These are phyloP conservation scores for Withania somnifera DNA, from an alignment of 305 asterid genomes.

Conservation along the genomic window DNA sequence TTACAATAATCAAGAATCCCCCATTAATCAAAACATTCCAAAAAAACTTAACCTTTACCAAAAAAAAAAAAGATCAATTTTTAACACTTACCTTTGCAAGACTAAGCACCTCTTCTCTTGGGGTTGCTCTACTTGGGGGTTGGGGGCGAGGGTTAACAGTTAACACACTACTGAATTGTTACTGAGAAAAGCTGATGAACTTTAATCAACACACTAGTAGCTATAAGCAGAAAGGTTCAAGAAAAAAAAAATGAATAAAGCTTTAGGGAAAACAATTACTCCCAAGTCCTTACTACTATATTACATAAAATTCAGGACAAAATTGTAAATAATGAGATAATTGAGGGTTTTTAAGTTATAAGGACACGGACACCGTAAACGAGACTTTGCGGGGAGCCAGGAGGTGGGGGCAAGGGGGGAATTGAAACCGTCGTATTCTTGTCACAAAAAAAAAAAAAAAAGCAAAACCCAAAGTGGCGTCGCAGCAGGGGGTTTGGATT, in stretches of 20 bases:
- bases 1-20: background rate
- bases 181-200: background rate
- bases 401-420: background rate
- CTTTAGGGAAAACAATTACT: background rate
- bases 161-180: background rate
- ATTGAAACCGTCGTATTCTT: background rate
- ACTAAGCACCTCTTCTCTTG: background rate
- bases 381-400: background rate
- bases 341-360: background rate
- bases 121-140: background rate
- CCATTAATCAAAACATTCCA: background rate
- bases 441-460: background rate
- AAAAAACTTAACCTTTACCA: too few species aligned
- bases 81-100: background rate
- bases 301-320: background rate
- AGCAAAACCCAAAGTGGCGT: background rate
- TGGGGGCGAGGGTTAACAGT: background rate
- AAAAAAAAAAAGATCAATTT: background rate
- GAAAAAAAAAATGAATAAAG: background rate
- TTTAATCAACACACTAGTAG: background rate
- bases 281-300: background rate
- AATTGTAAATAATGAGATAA: background rate
- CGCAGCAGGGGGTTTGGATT: background rate
- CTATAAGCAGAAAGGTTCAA: background rate
- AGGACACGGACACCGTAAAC: background rate